phyloP scores from a whole-genome alignment of 2,329 filamentous ascomycete genomes.

The Fusarium udum region DNA sequence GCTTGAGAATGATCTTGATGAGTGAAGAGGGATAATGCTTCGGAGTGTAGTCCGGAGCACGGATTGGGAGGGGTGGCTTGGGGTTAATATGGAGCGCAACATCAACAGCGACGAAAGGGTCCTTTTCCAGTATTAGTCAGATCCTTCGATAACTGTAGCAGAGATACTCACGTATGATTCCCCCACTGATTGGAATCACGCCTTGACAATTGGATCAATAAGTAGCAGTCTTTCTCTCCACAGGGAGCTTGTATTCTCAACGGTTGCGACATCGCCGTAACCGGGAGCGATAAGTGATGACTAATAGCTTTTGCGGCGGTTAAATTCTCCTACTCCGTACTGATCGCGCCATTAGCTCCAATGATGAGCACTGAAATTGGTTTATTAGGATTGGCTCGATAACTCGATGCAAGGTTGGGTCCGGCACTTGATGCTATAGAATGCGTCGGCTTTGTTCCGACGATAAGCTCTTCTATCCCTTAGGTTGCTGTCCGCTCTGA shows the following conservation, averaged over 20 bases:
- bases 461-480: neutral
- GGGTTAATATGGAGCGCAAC: conserved; percentile 43
- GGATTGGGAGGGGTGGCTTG: conserved; percentile 25
- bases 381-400: conserved; percentile 35
- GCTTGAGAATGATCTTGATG: conserved; percentile 30
- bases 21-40: conserved; percentile 31
- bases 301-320: conserved; percentile 33
- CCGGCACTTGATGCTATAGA: neutral
- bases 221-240: neutral
- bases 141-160: neutral
- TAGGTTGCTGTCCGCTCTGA: neutral
- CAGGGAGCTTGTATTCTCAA: neutral
- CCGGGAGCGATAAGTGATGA: conserved; percentile 30
- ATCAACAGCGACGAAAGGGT: conserved; percentile 29
- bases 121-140: conserved; percentile 21
- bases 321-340: neutral
- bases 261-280: conserved; percentile 42
- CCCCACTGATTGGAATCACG: conserved; percentile 1
- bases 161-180: conserved; percentile 1
- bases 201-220: conserved; percentile 1
- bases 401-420: neutral
- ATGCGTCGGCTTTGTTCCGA: conserved; percentile 10
- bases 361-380: conserved; percentile 35
- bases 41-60: conserved; percentile 35
- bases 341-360: conserved; percentile 40